These are phyloP conservation scores for Kwoniella mangroviensis DNA, from an alignment of 768 basidiomycete genomes.

Conservation along the genomic window DNA sequence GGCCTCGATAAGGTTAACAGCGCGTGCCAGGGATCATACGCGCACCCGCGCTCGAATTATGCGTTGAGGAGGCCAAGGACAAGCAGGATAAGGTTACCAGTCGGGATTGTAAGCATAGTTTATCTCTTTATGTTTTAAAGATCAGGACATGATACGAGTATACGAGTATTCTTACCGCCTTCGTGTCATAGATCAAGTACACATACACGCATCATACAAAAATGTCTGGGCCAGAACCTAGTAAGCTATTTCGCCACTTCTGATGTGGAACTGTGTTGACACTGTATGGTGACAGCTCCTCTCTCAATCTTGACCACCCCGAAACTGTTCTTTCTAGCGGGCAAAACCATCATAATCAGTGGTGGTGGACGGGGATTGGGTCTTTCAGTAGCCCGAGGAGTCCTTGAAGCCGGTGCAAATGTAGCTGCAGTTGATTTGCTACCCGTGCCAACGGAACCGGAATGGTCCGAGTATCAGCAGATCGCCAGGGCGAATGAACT, in stretches of 20 bases:
- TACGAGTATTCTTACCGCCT: no score
- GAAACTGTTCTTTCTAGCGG: slow-evolving; percentile 43
- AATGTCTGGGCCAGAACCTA: not conserved
- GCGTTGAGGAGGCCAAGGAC: no score
- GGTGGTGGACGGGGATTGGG: slow-evolving; percentile 52
- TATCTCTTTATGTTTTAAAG: no score
- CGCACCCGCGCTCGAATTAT: not conserved
- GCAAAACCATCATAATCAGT: slow-evolving; percentile 42
- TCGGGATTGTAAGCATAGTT: no score
- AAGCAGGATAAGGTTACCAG: no score
- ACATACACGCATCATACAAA: not conserved
- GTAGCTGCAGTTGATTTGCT: slow-evolving; percentile 44
- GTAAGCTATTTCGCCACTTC: not conserved
- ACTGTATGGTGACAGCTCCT: slow-evolving; percentile 9
- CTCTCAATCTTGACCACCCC: slow-evolving; percentile 25
- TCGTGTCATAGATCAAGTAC: no score
- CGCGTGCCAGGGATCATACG: not conserved
- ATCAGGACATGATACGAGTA: no score
- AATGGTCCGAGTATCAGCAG: slow-evolving; percentile 34
- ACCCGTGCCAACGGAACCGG: slow-evolving; percentile 25
- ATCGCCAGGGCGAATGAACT: slow-evolving; percentile 19
- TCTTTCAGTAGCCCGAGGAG: slow-evolving; percentile 38
- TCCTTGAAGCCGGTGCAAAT: slow-evolving; percentile 41
- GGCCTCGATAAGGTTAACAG: no score
- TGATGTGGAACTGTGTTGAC: no score